phyloP scores from a whole-genome alignment of 495 filamentous ascomycete species.

The Penicillium nucicola region DNA sequence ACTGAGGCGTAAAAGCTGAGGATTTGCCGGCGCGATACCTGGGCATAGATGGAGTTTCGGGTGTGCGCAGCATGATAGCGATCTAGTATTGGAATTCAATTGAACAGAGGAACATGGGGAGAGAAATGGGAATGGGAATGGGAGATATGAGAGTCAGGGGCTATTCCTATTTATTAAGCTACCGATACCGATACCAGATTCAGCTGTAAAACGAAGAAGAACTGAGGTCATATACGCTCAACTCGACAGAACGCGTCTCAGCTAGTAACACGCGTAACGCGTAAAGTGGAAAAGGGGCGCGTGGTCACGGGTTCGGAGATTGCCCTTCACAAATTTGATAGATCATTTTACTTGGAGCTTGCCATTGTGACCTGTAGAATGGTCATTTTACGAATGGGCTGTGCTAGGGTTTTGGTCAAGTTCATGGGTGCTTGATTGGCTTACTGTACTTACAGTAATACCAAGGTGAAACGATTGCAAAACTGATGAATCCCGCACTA shows the following conservation, averaged over 20 bases:
- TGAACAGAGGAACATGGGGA: background rate
- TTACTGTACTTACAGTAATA: no score
- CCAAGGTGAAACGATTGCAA: no score
- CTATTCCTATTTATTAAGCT: slow-evolving; percentile 12
- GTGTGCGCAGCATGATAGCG: slow-evolving; percentile 27
- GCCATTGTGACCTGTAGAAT: no score
- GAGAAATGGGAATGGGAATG: background rate
- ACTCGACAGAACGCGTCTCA: slow-evolving; percentile 28
- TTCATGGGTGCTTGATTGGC: no score
- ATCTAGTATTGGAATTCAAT: slow-evolving; percentile 5
- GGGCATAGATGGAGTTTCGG: slow-evolving; percentile 35
- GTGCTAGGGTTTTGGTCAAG: no score
- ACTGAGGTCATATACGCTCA: background rate
- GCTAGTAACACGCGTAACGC: slow-evolving; percentile 29
- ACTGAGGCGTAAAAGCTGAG: slow-evolving; percentile 6
- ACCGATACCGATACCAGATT: background rate
- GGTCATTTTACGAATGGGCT: no score
- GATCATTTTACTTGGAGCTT: no score
- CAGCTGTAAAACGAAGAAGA: slow-evolving; percentile 4
- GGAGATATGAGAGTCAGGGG: slow-evolving; percentile 18
- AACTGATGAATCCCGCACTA: background rate
- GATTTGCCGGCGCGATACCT: slow-evolving; percentile 47
- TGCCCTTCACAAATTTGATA: no score
- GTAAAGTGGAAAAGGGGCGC: slow-evolving; percentile 40
- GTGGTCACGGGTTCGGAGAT: slow-evolving; percentile 31